A percentile compares a stretch with the other conserved stretches of the same genome.
Evolutionary conservation across 164 flowering plant genomes (phyloP).

Genomic region (Aristolochia californica): DNA sequence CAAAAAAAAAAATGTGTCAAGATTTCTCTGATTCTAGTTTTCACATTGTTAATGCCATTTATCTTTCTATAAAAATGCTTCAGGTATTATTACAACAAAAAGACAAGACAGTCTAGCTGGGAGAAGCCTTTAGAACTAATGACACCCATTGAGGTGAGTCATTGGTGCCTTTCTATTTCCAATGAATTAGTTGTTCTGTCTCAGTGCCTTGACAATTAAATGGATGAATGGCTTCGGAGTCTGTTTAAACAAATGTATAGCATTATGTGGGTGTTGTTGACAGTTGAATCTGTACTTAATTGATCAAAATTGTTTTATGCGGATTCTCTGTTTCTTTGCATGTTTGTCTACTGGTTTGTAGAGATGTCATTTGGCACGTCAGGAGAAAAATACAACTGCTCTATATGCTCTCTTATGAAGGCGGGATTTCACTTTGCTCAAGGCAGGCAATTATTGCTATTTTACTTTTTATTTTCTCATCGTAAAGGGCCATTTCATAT

Average conservation of each 20-base stretch:
- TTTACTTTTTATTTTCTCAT: slow-evolving; percentile 30
- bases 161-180: slow-evolving; percentile 2
- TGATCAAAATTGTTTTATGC: slow-evolving; percentile 45
- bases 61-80: not conserved
- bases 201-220: slow-evolving; percentile 3
- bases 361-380: slow-evolving; percentile 68
- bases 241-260: slow-evolving; percentile 6
- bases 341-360: slow-evolving; percentile 66
- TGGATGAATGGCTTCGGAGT: slow-evolving; percentile 15
- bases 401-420: slow-evolving; percentile 70
- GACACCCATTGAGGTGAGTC: slow-evolving; percentile 89
- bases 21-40: not conserved
- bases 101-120: slow-evolving; percentile 63
- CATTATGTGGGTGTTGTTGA: slow-evolving; percentile 22
- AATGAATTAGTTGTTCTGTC: slow-evolving; percentile 5
- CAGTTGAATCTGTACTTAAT: slow-evolving; percentile 20
- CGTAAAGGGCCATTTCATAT: slow-evolving; percentile 3
- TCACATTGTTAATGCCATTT: not conserved
- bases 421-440: slow-evolving; percentile 63
- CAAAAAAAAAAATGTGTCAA: not conserved
- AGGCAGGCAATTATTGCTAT: slow-evolving; percentile 68
- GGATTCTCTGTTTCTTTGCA: slow-evolving; percentile 53
- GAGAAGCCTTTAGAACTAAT: slow-evolving; percentile 55
- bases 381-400: slow-evolving; percentile 60
- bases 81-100: slow-evolving; percentile 91